Evolutionary conservation across 169 alveolate species (phyloP), one percentile per base, ranked within the genome.

Genomic region (Plasmodium gallinaceum): DNA sequence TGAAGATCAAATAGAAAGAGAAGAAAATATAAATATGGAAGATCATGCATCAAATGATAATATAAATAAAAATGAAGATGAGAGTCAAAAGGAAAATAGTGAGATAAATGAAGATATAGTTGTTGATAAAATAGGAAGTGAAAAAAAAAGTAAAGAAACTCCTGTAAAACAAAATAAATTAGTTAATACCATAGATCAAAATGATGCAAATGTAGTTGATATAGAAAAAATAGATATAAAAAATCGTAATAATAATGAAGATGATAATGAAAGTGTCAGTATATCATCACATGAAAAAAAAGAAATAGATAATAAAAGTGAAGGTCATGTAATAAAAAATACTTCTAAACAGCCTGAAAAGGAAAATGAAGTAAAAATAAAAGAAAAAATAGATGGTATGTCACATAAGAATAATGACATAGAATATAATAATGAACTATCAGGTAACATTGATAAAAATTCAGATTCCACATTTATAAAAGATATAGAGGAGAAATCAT

Each of bases 251-350:
- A 57, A 12, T 9, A 60, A 24, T 57, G 48, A n/a, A 57, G 73
- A 18, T 24, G 71, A 3, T 74, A 48, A 45, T 32, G 20, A 24
- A 42, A 60, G 58, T 14, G 10, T 14, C 10, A 39, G 26, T 26
- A 10, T 60, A 74, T 58, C 71, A 74, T n/a, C 73, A n/a, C 57
- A 74, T 74, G 54, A 16, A 37, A 43, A 42, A 26, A 58, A 6
- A 57, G 66, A 58, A 58, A 8, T 22, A 2, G 66, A 0, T 58
- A 58, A 61, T 9, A 45, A 61, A 1, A 18, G 5, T 22, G 20
- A 62, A 62, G 22, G 0, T 58, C 8, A 66, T n/a, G n/a, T n/a
- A n/a, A 32, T 2, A 62, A 12, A 52, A 72, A 3, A 32, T 9
- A 16, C 39, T 32, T 2, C 1, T 32, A 4, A 32, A 32, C 39